Base-by-base conservation (phyloP, 169 alveolate species). In the Plasmodium coatneyi region DNA sequence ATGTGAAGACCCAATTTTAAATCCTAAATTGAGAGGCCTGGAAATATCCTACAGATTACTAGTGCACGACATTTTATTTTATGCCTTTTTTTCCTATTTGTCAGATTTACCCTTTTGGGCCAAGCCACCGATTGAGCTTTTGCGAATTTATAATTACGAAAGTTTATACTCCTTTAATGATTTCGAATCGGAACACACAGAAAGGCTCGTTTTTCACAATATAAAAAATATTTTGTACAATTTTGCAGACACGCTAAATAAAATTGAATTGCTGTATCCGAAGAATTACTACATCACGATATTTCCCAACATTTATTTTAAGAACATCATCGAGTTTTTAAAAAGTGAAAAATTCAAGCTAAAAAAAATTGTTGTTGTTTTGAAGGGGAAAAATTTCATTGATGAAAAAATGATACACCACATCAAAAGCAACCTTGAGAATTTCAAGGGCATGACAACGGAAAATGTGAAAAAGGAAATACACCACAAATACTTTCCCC, bases 71-170 rank as follows among this genome's bases (percentile, higher is more conserved):
- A 82, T 95, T 22, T 80, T 92, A 49, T 95, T 95, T 82, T 93
- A 93, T 43, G 96, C 95, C 22, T 66, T 83, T 56, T 95, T 93
- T 78, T 93, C 97, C 2, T 95, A 95, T 54, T 82, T 95, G 19
- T 70, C 96, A 9, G 97, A 95, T 84, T 92, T 95, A 28, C 97
- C 97, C 19, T 92, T 93, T 54, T 95, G 97, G 97, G 87, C 95
- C 6, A 92, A 95, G 28, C 97, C 97, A 5, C 97, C 97, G 30
- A 60, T 95, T 19, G 76, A 86, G 43, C 84, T 95, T 22, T 89
- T 95, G 30, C 43, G 97, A 41, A 92, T 95, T 60, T 78, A 91
- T 76, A 94, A 94, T 70, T 95, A 92, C 82, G 96, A 93, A 89
- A 84, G 93, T 71, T 81, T 93, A 34, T 95, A 95, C 66, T 83